Evolutionary conservation across 2,329 filamentous ascomycete species (phyloP), one percentile per base, ranked within the genome.

Genomic region (Aspergillus tanneri): DNA sequence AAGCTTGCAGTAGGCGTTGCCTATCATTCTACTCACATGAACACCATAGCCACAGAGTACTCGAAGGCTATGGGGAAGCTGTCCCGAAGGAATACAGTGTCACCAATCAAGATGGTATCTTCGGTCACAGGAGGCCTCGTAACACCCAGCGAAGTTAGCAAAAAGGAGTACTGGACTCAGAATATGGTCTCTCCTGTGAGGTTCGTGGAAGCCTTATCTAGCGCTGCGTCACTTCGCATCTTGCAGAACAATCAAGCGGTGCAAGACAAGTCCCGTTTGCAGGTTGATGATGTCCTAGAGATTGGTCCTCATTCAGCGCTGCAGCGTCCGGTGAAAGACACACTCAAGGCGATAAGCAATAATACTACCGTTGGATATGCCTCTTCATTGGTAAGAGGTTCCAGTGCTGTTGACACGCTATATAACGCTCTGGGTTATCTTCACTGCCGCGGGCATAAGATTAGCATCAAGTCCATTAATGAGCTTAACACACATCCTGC

Each of bases 231-330:
- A 12, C 14, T 19, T 8, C n/a, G 19, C 7, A 18, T 10, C 14
- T 25, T 27, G 7, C 35, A 35, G 10, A 9, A 24, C 14, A 21
- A 37, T n/a, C n/a, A n/a, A 3, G 18, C 21, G 14, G 14, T 25
- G 11, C n/a, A 25, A 23, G 24, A 19, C 21, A 45, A 23, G 21
- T n/a, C 16, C n/a, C 21, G 32, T 12, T 10, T n/a, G 2, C 41
- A 19, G 12, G 25, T 37, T 23, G 54, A 61, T 24, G 42, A 61
- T 6, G 28, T 68, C 11, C 34, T 69, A 23, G 66, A 69, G 27
- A 56, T 69, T 16, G 65, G 66, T 0, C 65, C 65, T 19, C 66
- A 69, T 38, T 55, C 57, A 6, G 62, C 64, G 7, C 45, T 69
- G 10, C 56, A 57, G 23, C 60, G 62, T 7, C 62, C 63, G 1